Conservation (phyloP, 805 yeast species). For the Metschnikowia orientalis region DNA sequence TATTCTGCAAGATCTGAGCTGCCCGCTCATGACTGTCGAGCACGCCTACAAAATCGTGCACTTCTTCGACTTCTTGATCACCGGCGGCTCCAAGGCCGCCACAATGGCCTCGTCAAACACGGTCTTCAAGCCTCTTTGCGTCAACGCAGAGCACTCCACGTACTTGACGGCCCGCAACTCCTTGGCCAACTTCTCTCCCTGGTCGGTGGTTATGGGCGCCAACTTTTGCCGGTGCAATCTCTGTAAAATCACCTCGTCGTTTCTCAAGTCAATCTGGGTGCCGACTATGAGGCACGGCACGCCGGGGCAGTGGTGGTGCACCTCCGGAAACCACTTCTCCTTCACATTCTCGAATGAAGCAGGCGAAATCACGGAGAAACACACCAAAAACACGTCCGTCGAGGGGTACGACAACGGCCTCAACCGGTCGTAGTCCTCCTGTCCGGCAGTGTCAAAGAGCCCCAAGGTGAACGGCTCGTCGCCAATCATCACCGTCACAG, state of each 20-base stretch:
- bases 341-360: conserved; percentile 96
- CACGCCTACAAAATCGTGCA: conserved; percentile 68
- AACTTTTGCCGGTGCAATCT: conserved; percentile 87
- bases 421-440: conserved; percentile 96
- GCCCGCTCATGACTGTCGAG: too few relatives aligned
- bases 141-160: conserved; percentile 96
- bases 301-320: conserved; percentile 94
- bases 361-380: conserved; percentile 95
- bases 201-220: conserved; percentile 77
- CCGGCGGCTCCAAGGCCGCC: conserved; percentile 97
- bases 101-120: conserved; percentile 99
- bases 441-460: conserved; percentile 98
- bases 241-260: conserved; percentile 85
- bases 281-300: conserved; percentile 97
- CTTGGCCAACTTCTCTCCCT: conserved; percentile 89
- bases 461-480: conserved; percentile 98
- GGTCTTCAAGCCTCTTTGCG: conserved; percentile 93
- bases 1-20: too few relatives aligned
- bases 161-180: conserved; percentile 94
- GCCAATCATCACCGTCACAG: conserved; percentile 93
- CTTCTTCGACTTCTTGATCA: conserved; percentile 72
- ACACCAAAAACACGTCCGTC: conserved; percentile 92
- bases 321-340: conserved; percentile 99
- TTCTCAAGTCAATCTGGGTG: conserved; percentile 92
- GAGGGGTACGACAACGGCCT: conserved; percentile 97